Percentiles rank a stretch among this genome's conserved stretches.
Conservation (phyloP, 345 rosid genomes). For the Pistacia vera region DNA sequence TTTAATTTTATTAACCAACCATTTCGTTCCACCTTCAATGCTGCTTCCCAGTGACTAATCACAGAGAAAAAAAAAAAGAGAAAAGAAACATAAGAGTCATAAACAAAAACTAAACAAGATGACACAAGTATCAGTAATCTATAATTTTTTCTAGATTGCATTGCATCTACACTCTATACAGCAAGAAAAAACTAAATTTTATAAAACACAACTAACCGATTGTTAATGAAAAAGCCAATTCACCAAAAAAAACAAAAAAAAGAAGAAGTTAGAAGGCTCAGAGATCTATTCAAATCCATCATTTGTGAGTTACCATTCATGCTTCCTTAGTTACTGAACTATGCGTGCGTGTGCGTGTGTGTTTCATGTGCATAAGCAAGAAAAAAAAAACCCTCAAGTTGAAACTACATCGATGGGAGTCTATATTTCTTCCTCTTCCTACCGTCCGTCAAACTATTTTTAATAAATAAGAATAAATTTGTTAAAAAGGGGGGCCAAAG, state of each 20-base stretch:
- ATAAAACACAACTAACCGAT: neutral
- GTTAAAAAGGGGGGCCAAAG: neutral
- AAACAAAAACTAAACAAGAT: neutral
- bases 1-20: constrained; percentile 94
- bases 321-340: neutral
- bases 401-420: neutral
- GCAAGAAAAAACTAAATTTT: neutral
- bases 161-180: neutral
- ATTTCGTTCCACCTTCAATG: constrained; percentile 89
- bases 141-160: neutral
- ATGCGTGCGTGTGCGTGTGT: neutral
- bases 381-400: constrained; percentile 13
- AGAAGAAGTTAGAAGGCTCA: neutral
- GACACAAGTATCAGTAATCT: neutral
- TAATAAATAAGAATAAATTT: too few species aligned
- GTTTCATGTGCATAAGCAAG: neutral
- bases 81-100: neutral
- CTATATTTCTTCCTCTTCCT: neutral
- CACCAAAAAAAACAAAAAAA: too few species aligned
- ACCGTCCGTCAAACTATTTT: neutral
- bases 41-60: constrained; percentile 75
- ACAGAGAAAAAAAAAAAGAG: neutral
- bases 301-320: too few species aligned
- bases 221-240: neutral
- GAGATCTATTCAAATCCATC: neutral